Conservation (phyloP, 2,329 filamentous ascomycete genomes). For the Metarhizium robertsii region DNA sequence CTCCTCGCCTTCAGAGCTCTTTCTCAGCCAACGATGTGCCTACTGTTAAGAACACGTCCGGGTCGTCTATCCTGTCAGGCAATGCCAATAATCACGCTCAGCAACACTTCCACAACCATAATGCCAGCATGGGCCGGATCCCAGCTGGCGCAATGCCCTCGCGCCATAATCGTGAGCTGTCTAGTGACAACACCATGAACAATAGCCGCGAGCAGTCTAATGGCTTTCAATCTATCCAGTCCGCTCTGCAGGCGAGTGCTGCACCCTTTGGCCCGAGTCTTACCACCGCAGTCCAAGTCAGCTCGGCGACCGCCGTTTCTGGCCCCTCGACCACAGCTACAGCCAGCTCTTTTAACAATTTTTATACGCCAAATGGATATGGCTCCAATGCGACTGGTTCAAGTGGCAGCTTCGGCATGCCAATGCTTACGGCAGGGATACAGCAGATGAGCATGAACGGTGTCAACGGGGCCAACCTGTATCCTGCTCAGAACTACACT, state of each 20-base stretch:
- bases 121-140: conserved; percentile 72
- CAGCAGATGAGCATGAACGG: conserved; percentile 51
- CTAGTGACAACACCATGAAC: conserved; percentile 34
- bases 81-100: conserved; percentile 51
- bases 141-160: conserved; percentile 55
- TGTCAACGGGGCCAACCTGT: conserved; percentile 33
- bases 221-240: conserved; percentile 53
- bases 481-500: conserved; percentile 47
- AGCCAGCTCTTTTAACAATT: conserved; percentile 20
- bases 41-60: conserved; percentile 64
- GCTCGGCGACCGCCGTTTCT: conserved; percentile 15
- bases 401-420: conserved; percentile 17
- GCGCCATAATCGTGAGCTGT: conserved; percentile 66
- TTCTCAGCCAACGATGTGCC: conserved; percentile 87
- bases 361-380: conserved; percentile 22
- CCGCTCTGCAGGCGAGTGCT: conserved; percentile 70
- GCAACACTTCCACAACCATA: conserved; percentile 66
- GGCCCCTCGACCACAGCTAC: conserved; percentile 14
- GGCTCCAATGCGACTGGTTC: conserved; percentile 15
- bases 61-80: conserved; percentile 29
- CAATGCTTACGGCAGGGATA: conserved; percentile 58
- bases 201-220: conserved; percentile 33
- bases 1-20: conserved; percentile 73
- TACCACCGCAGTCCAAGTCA: conserved; percentile 18
- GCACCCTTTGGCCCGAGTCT: conserved; percentile 63